Conservation (phyloP, 2,329 filamentous ascomycete genomes). For the Aspergillus caelatus region DNA sequence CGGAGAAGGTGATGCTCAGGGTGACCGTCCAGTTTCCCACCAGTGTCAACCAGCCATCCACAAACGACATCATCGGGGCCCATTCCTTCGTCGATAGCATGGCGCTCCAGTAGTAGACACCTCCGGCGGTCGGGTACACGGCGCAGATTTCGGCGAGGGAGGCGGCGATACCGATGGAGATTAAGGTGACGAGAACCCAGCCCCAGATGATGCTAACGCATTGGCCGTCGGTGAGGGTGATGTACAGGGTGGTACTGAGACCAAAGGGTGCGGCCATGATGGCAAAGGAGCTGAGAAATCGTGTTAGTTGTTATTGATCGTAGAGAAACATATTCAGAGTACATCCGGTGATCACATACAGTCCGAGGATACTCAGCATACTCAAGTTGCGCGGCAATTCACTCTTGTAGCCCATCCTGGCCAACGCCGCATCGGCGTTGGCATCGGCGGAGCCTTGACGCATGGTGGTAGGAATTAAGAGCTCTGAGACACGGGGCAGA, state of each 20-base stretch:
- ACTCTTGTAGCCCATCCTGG: constrained; percentile 68
- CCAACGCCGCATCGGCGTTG: constrained; percentile 62
- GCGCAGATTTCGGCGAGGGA: constrained; percentile 71
- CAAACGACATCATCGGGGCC: constrained; percentile 68
- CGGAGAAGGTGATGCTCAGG: constrained; percentile 70
- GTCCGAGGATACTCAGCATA: constrained; percentile 70
- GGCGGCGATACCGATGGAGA: constrained; percentile 65
- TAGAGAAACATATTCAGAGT: background rate
- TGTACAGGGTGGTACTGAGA: constrained; percentile 68
- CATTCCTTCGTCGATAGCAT: constrained; percentile 68
- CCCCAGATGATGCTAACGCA: constrained; percentile 71
- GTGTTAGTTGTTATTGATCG: background rate
- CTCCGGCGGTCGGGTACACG: constrained; percentile 68
- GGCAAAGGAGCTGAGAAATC: constrained; percentile 61
- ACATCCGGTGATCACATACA: constrained; percentile 42
- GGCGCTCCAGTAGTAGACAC: constrained; percentile 72
- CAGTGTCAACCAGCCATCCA: constrained; percentile 71
- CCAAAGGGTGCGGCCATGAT: constrained; percentile 75
- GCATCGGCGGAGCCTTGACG: constrained; percentile 31
- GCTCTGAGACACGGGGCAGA: background rate
- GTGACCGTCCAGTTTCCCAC: constrained; percentile 75
- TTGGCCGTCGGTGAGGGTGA: constrained; percentile 69
- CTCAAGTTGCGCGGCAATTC: constrained; percentile 68
- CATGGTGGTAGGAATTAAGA: constrained; percentile 9
- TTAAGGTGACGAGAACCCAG: constrained; percentile 67